These are phyloP conservation scores for Pleurotus ostreatus DNA, from an alignment of 768 basidiomycete genomes.

Conservation along the genomic window DNA sequence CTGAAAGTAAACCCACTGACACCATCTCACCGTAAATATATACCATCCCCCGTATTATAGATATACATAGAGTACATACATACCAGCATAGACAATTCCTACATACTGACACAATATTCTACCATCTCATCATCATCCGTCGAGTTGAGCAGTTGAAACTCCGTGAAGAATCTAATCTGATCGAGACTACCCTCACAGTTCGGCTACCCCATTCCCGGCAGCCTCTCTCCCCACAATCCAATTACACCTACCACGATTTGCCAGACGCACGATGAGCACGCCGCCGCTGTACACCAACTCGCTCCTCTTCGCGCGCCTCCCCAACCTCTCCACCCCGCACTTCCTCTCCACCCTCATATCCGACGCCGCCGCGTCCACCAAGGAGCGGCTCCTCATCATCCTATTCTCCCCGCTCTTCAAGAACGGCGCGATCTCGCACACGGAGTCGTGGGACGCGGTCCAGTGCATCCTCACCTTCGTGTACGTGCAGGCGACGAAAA, in stretches of 20 bases:
- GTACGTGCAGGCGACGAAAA: slow-evolving; percentile 82
- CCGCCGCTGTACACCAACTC: slow-evolving; percentile 17
- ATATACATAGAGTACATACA: too few relatives aligned
- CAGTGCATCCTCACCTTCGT: slow-evolving; percentile 78
- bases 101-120: too few relatives aligned
- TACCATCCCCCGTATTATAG: too few relatives aligned
- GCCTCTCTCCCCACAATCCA: not conserved
- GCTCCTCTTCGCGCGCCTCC: slow-evolving; percentile 54
- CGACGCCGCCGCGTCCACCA: slow-evolving; percentile 43
- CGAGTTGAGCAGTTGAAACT: too few relatives aligned
- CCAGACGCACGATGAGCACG: slow-evolving; percentile 4
- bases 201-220: not conserved
- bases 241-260: not conserved
- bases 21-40: too few relatives aligned
- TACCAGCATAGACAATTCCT: too few relatives aligned
- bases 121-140: too few relatives aligned
- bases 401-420: slow-evolving; percentile 64
- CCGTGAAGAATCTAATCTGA: too few relatives aligned
- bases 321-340: slow-evolving; percentile 45
- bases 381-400: slow-evolving; percentile 53
- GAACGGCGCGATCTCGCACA: slow-evolving; percentile 33
- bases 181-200: not conserved
- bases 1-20: too few relatives aligned
- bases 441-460: slow-evolving; percentile 57
- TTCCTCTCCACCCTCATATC: slow-evolving; percentile 54